Evolutionary conservation across 192 early-diverging fungal species (phyloP).

Genomic region (Coemansia reversa): DNA sequence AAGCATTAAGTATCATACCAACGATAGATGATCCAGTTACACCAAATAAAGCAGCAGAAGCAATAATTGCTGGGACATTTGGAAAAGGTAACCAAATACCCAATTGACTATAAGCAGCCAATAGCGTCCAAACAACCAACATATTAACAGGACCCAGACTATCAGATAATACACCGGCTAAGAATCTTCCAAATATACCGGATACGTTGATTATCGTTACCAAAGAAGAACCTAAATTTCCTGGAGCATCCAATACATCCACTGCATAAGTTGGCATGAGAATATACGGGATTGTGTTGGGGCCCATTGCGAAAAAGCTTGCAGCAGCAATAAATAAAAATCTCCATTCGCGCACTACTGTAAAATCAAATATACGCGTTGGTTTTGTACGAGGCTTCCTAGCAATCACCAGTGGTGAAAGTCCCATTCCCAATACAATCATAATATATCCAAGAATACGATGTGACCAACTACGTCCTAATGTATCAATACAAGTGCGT

Average conservation of each 20-base stretch:
- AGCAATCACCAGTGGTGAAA: conserved; percentile 40
- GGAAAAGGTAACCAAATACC: conserved; percentile 50
- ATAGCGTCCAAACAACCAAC: conserved; percentile 33
- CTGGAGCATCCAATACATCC: conserved; percentile 30
- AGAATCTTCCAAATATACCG: conserved; percentile 46
- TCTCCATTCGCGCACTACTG: conserved; percentile 36
- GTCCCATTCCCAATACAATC: conserved; percentile 24
- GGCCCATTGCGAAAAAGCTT: conserved; percentile 52
- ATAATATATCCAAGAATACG: conserved; percentile 41
- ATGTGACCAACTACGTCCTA: conserved; percentile 42
- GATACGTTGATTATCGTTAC: conserved; percentile 50
- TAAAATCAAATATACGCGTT: conserved; percentile 28
- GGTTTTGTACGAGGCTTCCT: conserved; percentile 17
- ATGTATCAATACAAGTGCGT: conserved; percentile 19
- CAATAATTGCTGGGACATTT: conserved; percentile 21
- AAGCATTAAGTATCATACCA: conserved; percentile 42
- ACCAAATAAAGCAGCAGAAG: conserved; percentile 41
- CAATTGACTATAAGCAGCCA: conserved; percentile 43
- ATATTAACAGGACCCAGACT: conserved; percentile 40
- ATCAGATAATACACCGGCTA: conserved; percentile 40
- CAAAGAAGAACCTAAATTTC: conserved; percentile 28
- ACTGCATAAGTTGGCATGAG: conserved; percentile 49
- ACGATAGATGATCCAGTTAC: conserved; percentile 41
- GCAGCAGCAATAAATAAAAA: conserved; percentile 42
- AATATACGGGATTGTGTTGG: conserved; percentile 52